Base-by-base conservation (phyloP, 2,329 filamentous ascomycete genomes). In the Xylariales sp. region DNA sequence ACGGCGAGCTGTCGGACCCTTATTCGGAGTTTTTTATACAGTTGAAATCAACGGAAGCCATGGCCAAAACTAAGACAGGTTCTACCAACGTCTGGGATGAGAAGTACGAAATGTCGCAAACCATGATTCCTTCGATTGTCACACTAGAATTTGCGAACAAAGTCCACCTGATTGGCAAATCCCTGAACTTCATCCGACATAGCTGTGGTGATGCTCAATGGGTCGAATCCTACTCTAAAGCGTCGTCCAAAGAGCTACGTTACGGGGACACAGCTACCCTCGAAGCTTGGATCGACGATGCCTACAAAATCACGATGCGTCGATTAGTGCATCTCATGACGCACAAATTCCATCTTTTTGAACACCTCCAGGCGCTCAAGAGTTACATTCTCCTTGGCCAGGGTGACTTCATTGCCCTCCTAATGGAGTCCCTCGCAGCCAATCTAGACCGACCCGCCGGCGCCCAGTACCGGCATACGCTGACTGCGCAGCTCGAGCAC, bases 221-320 rank as follows among this genome's bases (percentile, higher is more conserved):
- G 96, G 96, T 99, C 1, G 94, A 97, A 76, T 90, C 90, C 39
- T 98, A 99, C 81, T 97, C 94, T 34, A 97, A 97, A 77, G 91
- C 90, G 57, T 92, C 94, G 0, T 97, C 94, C 9, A 97, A 96
- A 80, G 93, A 97, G 80, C 85, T 99, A 41, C 89, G 89, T 56
- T 98, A 99, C 77, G 94, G 94, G 58, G 95, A 98, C 79, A 97
- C 94, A 7, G 93, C 93, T 0, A 97, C 91, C 1, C 86, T 99
- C 0, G 94, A 97, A 78, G 89, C 90, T 0, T 97, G 93, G 80
- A 99, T 99, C 74, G 96, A 97, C 74, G 93, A 97, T 74, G 96
- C 97, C 1, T 97, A 99, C 83, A 97, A 97, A 80, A 96, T 93
- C 0, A 98, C 97, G 5, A 99, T 99, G 95, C 93, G 93, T 64